These are phyloP conservation scores for Hamamelis virginiana DNA, from an alignment of 164 flowering plant genomes.

Conservation along the genomic window DNA sequence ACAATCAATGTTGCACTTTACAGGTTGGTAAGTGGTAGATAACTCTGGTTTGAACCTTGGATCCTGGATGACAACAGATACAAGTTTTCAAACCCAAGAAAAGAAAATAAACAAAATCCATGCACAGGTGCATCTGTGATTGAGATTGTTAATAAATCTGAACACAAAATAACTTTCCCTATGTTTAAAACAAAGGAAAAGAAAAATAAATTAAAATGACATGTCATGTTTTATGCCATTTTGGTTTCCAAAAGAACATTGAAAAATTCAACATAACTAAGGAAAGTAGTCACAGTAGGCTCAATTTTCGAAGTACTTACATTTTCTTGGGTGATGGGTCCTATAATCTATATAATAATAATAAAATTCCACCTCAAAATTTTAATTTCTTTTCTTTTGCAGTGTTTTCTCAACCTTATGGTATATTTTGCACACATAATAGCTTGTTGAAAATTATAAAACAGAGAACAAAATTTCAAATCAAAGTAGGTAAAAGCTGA, in stretches of 20 bases:
- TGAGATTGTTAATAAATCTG: background rate
- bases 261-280: background rate
- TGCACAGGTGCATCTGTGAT: no score
- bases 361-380: no score
- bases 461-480: no score
- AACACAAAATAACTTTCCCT: background rate
- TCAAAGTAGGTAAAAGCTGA: no score
- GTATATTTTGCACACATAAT: no score
- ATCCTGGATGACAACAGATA: slow-evolving; percentile 48
- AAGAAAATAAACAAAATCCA: no score
- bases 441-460: no score
- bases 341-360: no score
- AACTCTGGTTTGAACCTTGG: slow-evolving; percentile 84
- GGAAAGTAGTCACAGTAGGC: background rate
- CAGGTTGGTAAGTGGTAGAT: slow-evolving; percentile 78
- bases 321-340: no score
- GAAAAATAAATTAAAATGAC: background rate
- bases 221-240: background rate
- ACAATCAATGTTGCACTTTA: slow-evolving; percentile 80
- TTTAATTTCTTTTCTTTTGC: no score
- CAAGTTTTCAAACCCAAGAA: background rate
- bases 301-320: no score
- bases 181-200: background rate
- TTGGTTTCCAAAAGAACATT: background rate
- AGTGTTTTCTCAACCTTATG: no score